Evolutionary conservation across 1,284 basidiomycete species (phyloP), one percentile per base, ranked within the genome.

Genomic region (Exobasidium rhododendri): DNA sequence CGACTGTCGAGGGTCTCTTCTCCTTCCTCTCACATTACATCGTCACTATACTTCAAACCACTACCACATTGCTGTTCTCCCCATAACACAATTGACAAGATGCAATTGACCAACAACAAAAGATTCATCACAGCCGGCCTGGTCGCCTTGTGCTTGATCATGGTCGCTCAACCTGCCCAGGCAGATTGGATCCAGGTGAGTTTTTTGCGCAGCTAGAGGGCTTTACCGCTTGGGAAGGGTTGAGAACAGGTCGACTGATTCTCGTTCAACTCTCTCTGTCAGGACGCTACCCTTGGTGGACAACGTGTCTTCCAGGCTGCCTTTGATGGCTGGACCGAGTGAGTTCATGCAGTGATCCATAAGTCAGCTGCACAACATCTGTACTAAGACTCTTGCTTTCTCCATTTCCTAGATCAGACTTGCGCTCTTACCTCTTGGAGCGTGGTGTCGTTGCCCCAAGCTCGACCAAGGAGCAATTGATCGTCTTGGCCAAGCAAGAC

Each of bases 401-500:
- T 58, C 24, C 22, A 29, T 17, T 22, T 58, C 68, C 66, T 28
- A 50, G 47, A 26, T 72, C 69, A 24, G 67, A 69, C 54, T 67
- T 79, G 20, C 77, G 77, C 29, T 65, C 69, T 43, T 79, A 76
- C 65, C 69, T 79, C 14, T 71, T 78, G 20, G 76, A 79, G 57
- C 71, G 75, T 14, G 76, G 76, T 63, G 69, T 78, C 61, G 66
- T 78, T 29, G 70, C 77, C 14, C 77, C 77, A 45, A 66, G 66
- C 56, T 68, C 68, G 40, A 76, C 68, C 5, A 63, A 66, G 46
- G 77, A 79, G 62, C 66, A 76, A 64, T 69, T 79, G 10, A 69
- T 73, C 20, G 62, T 65, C 58, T 58, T 76, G 40, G 77, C 77
- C 55, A 67, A 70, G 58, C 66, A 72, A 54, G 73, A 78, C 68